A percentile compares a stretch with the other conserved stretches of the same genome.
phyloP scores from a whole-genome alignment of 805 yeast genomes.

The Hanseniaspora valbyensis region DNA sequence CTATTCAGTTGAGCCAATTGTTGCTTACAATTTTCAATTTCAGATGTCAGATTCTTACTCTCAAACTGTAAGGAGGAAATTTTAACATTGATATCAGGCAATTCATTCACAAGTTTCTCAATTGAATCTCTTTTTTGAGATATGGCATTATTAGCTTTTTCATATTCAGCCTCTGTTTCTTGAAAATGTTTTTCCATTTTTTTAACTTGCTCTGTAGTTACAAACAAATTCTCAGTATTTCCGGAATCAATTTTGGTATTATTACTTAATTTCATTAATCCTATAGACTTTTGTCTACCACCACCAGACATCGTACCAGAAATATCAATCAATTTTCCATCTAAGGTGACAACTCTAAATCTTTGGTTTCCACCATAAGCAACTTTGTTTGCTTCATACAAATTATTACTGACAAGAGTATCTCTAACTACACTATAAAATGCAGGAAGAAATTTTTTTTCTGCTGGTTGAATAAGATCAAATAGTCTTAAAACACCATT shows the following conservation, averaged over 20 bases:
- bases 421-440: slow-evolving; percentile 79
- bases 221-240: slow-evolving; percentile 25
- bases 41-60: slow-evolving; percentile 18
- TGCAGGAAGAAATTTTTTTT: slow-evolving; percentile 66
- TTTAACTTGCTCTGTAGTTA: slow-evolving; percentile 45
- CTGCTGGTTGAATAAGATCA: slow-evolving; percentile 64
- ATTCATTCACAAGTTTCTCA: slow-evolving; percentile 46
- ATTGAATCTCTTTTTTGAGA: slow-evolving; percentile 52
- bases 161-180: slow-evolving; percentile 44
- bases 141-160: slow-evolving; percentile 39
- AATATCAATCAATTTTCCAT: slow-evolving; percentile 82
- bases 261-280: slow-evolving; percentile 47
- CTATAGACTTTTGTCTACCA: slow-evolving; percentile 58
- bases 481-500: slow-evolving; percentile 67
- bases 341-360: slow-evolving; percentile 82
- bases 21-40: slow-evolving; percentile 40
- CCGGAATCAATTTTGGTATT: slow-evolving; percentile 28
- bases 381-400: slow-evolving; percentile 71
- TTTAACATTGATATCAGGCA: slow-evolving; percentile 57
- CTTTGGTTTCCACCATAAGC: slow-evolving; percentile 70
- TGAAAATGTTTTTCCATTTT: slow-evolving; percentile 42
- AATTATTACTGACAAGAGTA: slow-evolving; percentile 72
- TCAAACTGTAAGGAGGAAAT: slow-evolving; percentile 53
- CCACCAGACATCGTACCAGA: slow-evolving; percentile 98
- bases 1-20: slow-evolving; percentile 41